Evolutionary conservation across 192 early-diverging fungal species (phyloP).

Genomic region (Coemansia sp.): DNA sequence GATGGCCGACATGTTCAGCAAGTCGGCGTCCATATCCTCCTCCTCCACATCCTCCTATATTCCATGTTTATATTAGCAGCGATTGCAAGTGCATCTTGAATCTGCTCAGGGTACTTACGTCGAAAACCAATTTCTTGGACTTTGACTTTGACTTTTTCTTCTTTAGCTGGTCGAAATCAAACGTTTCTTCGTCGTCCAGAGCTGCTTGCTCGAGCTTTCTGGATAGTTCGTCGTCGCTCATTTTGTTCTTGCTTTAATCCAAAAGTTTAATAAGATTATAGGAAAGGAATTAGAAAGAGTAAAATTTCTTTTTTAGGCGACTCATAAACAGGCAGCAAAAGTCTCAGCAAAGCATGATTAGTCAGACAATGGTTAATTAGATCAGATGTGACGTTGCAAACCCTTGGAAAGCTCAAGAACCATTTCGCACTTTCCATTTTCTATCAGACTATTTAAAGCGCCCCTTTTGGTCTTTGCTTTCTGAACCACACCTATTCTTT

Average conservation of each 20-base stretch:
- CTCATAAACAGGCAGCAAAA: not conserved
- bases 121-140: slow-evolving; percentile 49
- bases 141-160: slow-evolving; percentile 59
- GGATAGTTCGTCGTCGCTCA: slow-evolving; percentile 41
- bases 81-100: not conserved
- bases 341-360: not conserved
- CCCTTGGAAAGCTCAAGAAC: no score
- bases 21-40: slow-evolving; percentile 35
- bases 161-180: slow-evolving; percentile 42
- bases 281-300: not conserved
- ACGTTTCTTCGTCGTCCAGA: slow-evolving; percentile 9
- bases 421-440: no score
- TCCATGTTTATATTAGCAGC: not conserved
- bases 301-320: not conserved
- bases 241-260: slow-evolving; percentile 7
- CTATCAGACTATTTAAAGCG: no score
- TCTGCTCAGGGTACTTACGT: slow-evolving; percentile 25
- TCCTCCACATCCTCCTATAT: slow-evolving; percentile 38
- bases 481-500: slow-evolving; percentile 2
- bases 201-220: slow-evolving; percentile 22
- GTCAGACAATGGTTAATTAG: not conserved
- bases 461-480: not conserved
- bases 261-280: not conserved
- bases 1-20: slow-evolving; percentile 41
- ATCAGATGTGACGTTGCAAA: slow-evolving; percentile 9